Base-by-base conservation (phyloP, 2,329 filamentous ascomycete species). In the Aureobasidium sp. region DNA sequence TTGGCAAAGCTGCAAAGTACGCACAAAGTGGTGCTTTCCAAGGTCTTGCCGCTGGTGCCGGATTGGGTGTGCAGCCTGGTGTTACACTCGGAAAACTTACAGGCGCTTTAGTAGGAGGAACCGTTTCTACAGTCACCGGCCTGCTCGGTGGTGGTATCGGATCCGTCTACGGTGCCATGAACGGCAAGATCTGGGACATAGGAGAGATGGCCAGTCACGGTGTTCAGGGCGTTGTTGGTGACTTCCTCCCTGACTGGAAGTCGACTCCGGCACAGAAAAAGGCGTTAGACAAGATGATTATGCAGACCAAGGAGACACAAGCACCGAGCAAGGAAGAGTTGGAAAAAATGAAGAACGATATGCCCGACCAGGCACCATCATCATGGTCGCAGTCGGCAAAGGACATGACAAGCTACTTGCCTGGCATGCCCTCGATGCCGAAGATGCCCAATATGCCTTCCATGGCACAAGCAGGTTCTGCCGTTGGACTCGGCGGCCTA, bases 1-100 rank as follows among this genome's bases (percentile, higher is more conserved):
- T 76, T 56, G 74, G 74, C 36, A 76, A 76, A 61, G 72, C 74
- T 26, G 74, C 74, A 17, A 75, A 76, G 41, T 76, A 76, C 32
- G 71, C 72, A 2, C 72, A 70, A 32, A 73, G 72, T 0, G 74
- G 74, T 26, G 68, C 73, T 4, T 76, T 76, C 61, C 74, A 76
- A 62, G 74, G 74, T 0, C 69, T 76, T 3, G 71, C 73, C 12
- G 74, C 73, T 53, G 74, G 74, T 12, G 73, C 73, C 20, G 74
- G 74, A 6, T 59, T 76, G 15, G 74, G 74, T 27, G 70, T 73
- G 17, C 68, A 71, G 36, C 71, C 72, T 24, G 73, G 73, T 37
- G 71, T 72, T 1, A 72, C 70, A 0, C 61, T 75, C 1, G 73
- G 73, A 8, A 72, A 72, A 47, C 8, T 75, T 9, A 75, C 73